Evolutionary conservation across 345 rosid species (phyloP).

Genomic region (Melastoma malabathricum): DNA sequence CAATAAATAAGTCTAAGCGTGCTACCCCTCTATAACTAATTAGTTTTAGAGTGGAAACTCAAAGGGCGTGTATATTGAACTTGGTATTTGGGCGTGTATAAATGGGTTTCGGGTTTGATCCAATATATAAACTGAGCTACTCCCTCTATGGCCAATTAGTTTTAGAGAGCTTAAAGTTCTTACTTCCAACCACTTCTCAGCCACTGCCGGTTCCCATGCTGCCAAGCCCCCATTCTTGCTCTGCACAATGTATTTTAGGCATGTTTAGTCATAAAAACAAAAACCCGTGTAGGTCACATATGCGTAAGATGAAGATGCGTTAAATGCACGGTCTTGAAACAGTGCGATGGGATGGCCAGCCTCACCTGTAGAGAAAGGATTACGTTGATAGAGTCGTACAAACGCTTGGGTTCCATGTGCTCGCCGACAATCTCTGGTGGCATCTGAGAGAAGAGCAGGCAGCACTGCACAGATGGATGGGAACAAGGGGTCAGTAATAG

Average conservation of each 20-base stretch:
- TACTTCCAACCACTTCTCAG: slow-evolving; percentile 41
- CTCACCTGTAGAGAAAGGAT: slow-evolving; percentile 38
- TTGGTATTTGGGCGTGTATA: no score
- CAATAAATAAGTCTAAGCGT: no score
- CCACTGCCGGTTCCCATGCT: slow-evolving; percentile 53
- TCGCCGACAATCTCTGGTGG: slow-evolving; percentile 40
- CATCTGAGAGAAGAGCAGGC: slow-evolving; percentile 31
- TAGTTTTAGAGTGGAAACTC: no score
- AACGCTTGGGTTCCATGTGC: slow-evolving; percentile 22
- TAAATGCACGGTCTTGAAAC: not conserved
- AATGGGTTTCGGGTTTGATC: no score
- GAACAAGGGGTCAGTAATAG: not conserved
- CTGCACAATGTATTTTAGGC: slow-evolving; percentile 26
- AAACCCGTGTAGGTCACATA: no score
- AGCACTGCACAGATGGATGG: slow-evolving; percentile 16
- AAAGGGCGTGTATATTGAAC: no score
- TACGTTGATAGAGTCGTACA: slow-evolving; percentile 41
- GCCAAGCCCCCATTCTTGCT: slow-evolving; percentile 42
- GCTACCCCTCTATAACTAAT: no score
- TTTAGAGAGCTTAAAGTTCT: not conserved
- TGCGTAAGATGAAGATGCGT: no score
- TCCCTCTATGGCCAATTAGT: no score
- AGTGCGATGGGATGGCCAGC: no score
- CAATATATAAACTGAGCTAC: no score
- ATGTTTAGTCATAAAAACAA: no score